Conservation (phyloP, 1,139 yeast genomes). For the Pichia sp. region DNA sequence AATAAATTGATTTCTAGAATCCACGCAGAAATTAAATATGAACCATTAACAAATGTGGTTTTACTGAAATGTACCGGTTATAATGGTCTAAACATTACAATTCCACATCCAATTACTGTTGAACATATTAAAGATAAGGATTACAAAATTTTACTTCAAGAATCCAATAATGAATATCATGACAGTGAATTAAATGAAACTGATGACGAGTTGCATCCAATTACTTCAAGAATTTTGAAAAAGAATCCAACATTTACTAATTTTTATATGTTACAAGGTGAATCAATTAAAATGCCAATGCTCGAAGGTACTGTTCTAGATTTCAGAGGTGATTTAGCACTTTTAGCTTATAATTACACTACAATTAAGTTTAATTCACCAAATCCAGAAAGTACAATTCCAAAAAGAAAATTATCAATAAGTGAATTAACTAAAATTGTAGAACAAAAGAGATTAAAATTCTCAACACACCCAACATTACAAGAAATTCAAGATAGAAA, state of each 20-base stretch:
- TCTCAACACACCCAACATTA: slow-evolving; percentile 12
- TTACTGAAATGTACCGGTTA: slow-evolving; percentile 56
- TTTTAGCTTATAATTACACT: slow-evolving; percentile 29
- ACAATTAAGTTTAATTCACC: not conserved
- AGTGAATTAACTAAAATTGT: slow-evolving; percentile 6
- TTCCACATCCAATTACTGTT: slow-evolving; percentile 40
- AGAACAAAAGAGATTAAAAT: slow-evolving; percentile 8
- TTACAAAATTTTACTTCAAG: slow-evolving; percentile 27
- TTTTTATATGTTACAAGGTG: slow-evolving; percentile 48
- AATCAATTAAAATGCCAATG: slow-evolving; percentile 48
- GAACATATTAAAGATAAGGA: slow-evolving; percentile 25
- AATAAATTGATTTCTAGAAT: slow-evolving; percentile 63
- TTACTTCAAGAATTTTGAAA: slow-evolving; percentile 33
- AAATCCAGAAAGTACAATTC: not conserved
- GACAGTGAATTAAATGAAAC: slow-evolving; percentile 4
- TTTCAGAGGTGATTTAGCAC: slow-evolving; percentile 51
- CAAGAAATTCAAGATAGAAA: slow-evolving; percentile 7
- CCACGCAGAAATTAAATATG: slow-evolving; percentile 43
- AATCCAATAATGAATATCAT: slow-evolving; percentile 5
- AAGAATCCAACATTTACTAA: slow-evolving; percentile 45
- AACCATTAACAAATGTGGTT: slow-evolving; percentile 21
- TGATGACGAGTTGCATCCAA: slow-evolving; percentile 16
- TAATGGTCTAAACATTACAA: slow-evolving; percentile 59
- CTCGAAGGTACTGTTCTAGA: slow-evolving; percentile 54
- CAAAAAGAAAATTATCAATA: slow-evolving; percentile 6